Evolutionary conservation across 306 rosid genomes (phyloP).

Genomic region (Corylus heterophylla): DNA sequence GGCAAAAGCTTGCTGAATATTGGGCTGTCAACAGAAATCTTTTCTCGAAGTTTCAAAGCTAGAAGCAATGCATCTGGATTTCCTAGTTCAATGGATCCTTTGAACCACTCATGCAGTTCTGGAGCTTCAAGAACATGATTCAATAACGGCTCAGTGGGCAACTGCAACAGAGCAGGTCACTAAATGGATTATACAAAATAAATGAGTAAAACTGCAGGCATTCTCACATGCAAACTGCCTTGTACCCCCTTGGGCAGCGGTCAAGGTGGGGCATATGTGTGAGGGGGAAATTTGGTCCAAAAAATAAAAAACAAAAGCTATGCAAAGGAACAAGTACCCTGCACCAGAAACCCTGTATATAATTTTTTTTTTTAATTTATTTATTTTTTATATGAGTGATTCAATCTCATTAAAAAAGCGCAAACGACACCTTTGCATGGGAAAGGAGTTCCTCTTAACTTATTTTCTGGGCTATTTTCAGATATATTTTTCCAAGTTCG

Average conservation of each 20-base stretch:
- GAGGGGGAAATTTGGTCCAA: background rate
- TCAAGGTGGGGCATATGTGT: background rate
- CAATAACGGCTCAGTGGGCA: slow-evolving; percentile 54
- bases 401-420: too few relatives aligned
- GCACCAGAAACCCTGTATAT: too few relatives aligned
- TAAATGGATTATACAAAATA: background rate
- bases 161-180: slow-evolving; percentile 44
- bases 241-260: background rate
- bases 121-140: slow-evolving; percentile 76
- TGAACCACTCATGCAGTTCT: slow-evolving; percentile 79
- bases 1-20: slow-evolving; percentile 68
- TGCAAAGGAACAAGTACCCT: background rate
- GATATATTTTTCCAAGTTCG: background rate
- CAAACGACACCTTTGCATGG: too few relatives aligned
- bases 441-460: background rate
- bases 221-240: background rate
- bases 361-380: too few relatives aligned
- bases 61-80: slow-evolving; percentile 92
- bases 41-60: slow-evolving; percentile 68
- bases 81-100: slow-evolving; percentile 69
- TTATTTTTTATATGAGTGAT: too few relatives aligned
- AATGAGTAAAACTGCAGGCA: background rate
- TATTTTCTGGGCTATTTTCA: background rate
- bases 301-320: background rate
- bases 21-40: slow-evolving; percentile 43